A percentile compares a stretch with the other conserved stretches of the same genome.
Conservation (phyloP, 441 rosid genomes). For the Gossypium lobatum region DNA sequence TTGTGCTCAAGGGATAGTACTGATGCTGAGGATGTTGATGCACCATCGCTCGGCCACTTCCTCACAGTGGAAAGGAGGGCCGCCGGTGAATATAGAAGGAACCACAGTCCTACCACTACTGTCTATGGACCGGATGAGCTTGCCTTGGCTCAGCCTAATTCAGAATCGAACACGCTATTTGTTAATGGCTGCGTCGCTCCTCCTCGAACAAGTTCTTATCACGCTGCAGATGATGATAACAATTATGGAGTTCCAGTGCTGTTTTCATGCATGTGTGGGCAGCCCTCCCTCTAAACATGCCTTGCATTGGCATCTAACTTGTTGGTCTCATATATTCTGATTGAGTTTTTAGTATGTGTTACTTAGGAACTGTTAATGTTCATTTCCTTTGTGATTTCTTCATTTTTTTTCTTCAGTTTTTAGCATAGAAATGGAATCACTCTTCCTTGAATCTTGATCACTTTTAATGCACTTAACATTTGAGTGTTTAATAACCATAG, state of each 20-base stretch:
- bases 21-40: constrained; percentile 24
- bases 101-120: background rate
- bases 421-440: background rate
- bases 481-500: background rate
- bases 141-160: constrained; percentile 19
- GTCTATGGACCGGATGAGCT: constrained; percentile 28
- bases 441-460: background rate
- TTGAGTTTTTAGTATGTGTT: background rate
- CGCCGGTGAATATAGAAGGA: constrained; percentile 27
- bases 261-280: constrained; percentile 39
- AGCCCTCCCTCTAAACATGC: constrained; percentile 11
- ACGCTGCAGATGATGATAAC: background rate
- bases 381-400: background rate
- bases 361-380: background rate
- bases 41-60: constrained; percentile 47
- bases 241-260: constrained; percentile 22
- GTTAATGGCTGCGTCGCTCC: constrained; percentile 47
- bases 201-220: constrained; percentile 22
- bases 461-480: background rate
- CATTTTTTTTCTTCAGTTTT: background rate
- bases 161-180: constrained; percentile 31
- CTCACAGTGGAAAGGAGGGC: constrained; percentile 53
- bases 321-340: constrained; percentile 2
- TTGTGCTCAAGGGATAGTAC: constrained; percentile 45
- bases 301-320: background rate